A percentile compares a stretch with the other conserved stretches of the same genome.
phyloP scores from a whole-genome alignment of 2,329 filamentous ascomycete genomes.

The Coniochaeta prunicola region DNA sequence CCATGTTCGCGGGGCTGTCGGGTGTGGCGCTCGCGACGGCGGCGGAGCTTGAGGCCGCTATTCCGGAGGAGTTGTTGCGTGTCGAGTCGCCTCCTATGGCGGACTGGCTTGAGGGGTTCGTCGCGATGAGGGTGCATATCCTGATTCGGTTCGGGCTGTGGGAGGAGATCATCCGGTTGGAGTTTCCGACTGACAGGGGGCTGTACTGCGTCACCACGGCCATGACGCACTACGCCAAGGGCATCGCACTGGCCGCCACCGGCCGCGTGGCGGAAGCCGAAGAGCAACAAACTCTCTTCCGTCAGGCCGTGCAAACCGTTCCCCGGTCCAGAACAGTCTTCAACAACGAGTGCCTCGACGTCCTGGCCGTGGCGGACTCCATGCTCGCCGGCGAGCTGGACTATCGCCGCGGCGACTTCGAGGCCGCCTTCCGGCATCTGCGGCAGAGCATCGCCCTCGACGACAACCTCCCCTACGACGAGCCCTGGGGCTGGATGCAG shows the following conservation, averaged over 20 bases:
- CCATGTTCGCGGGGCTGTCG: constrained; percentile 68
- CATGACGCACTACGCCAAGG: constrained; percentile 60
- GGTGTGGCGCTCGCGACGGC: constrained; percentile 55
- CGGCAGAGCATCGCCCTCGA: constrained; percentile 50
- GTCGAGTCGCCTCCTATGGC: constrained; percentile 66
- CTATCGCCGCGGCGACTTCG: constrained; percentile 55
- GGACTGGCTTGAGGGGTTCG: constrained; percentile 68
- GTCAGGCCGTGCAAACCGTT: constrained; percentile 41
- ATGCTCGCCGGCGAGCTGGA: constrained; percentile 71
- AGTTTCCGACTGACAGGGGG: constrained; percentile 46
- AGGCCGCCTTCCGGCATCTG: constrained; percentile 52
- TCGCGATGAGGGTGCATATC: constrained; percentile 61
- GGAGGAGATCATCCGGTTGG: constrained; percentile 53
- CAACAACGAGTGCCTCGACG: constrained; percentile 58
- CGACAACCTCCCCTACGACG: constrained; percentile 60
- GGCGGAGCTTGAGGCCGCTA: constrained; percentile 47
- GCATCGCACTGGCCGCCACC: constrained; percentile 56
- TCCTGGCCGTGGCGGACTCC: constrained; percentile 53
- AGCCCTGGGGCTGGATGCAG: constrained; percentile 78
- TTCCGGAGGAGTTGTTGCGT: constrained; percentile 57
- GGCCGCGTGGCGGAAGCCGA: constrained; percentile 48
- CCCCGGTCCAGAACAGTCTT: constrained; percentile 56
- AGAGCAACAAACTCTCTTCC: constrained; percentile 38
- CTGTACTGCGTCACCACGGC: constrained; percentile 66
- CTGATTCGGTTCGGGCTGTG: constrained; percentile 68